phyloP scores from a whole-genome alignment of 768 basidiomycete genomes.

The Leccinum longicurvipes region DNA sequence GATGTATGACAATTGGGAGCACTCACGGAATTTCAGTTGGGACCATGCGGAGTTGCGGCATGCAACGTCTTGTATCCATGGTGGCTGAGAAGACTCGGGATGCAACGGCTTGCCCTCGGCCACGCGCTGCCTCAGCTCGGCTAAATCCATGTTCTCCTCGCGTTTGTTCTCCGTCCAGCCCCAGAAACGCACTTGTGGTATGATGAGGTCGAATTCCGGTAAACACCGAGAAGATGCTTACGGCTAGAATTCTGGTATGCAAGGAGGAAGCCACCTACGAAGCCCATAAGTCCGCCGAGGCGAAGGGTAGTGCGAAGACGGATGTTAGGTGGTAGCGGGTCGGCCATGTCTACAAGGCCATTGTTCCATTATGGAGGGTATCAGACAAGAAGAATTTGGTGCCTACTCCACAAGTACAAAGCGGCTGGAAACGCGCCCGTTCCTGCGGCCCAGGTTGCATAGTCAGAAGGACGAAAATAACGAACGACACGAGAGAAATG shows the following conservation, averaged over 20 bases:
- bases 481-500: conserved; percentile 82
- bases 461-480: conserved; percentile 88
- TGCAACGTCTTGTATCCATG: conserved; percentile 85
- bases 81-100: conserved; percentile 76
- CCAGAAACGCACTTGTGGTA: conserved; percentile 79
- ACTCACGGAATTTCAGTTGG: conserved; percentile 88
- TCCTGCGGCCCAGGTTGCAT: conserved; percentile 75
- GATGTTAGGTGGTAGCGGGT: conserved; percentile 36
- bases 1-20: conserved; percentile 3
- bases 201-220: conserved; percentile 14
- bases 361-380: conserved; percentile 10
- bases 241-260: conserved; percentile 90
- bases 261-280: conserved; percentile 86
- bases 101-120: conserved; percentile 81
- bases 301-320: conserved; percentile 40
- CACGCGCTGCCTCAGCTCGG: conserved; percentile 73
- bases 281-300: conserved; percentile 75
- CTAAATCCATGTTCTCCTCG: conserved; percentile 74
- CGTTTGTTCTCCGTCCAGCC: conserved; percentile 88
- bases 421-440: conserved; percentile 82
- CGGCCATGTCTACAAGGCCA: conserved; percentile 40
- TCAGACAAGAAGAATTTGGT: conserved; percentile 2
- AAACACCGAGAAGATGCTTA: conserved; percentile 37
- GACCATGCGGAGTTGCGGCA: conserved; percentile 87
- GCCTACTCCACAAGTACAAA: conserved; percentile 78